Base-by-base conservation (phyloP, 768 basidiomycete genomes). In the Fistulinella prunicolor region DNA sequence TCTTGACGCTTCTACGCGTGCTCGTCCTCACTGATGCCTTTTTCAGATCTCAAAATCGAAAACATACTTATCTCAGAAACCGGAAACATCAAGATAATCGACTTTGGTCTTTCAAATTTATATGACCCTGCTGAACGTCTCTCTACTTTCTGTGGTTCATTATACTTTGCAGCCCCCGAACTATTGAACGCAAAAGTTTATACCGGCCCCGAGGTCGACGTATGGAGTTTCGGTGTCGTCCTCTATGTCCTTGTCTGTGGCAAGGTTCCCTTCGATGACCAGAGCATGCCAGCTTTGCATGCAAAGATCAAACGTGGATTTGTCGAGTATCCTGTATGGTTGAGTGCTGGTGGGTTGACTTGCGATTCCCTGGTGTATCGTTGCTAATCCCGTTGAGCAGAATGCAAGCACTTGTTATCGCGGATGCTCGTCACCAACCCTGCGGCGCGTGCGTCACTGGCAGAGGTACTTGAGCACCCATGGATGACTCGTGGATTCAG, bases 11-110 rank as follows among this genome's bases (percentile, higher is more conserved):
- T 17, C 29, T 4, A 39, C 44, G 30, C 37, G 60, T 21, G 24
- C 30, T 46, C 13, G 17, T 39, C 34, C 40, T 51, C 44, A 52
- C 37, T 37, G 46, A 40, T 19, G 8, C 26, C 30, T 29, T 24
- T 30, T n/a, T 6, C 36, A 66, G 86, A 99, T 73, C 86, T 99
- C 56, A 99, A 99, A 76, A 99, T 99, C 64, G 95, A 99, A 71
- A 98, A 97, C 73, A 99, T 99, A 60, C 86, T 99, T 64, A 98
- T 99, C 57, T 96, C 93, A 1, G 93, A 96, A 55, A 90, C 90
- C 0, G 96, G 96, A 10, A 98, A 97, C 72, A 98, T 98, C 77
- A 99, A 98, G 78, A 97, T 98, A 53, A 99, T 98, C 67, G 95
- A 99, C 70, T 99, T 98, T 69, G 96, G 96, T 40, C 78, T 99